phyloP scores from a whole-genome alignment of 768 basidiomycete genomes.

The Lepiota venenata region DNA sequence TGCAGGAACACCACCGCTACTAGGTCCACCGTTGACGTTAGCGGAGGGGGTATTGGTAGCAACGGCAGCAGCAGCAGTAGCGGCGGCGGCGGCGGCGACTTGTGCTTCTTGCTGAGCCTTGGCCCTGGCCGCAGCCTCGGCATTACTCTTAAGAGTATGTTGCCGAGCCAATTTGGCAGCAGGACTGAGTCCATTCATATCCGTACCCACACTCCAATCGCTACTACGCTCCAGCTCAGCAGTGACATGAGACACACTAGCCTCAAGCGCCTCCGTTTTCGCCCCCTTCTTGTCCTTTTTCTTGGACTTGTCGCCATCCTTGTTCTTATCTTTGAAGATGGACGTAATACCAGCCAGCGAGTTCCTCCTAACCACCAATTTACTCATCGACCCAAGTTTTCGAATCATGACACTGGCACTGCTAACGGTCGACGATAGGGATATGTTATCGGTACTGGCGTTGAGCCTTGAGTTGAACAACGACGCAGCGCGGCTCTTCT shows the following conservation, averaged over 20 bases:
- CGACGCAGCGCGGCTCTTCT: constrained; percentile 66
- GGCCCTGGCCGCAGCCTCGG: constrained; percentile 68
- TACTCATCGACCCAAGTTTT: constrained; percentile 89
- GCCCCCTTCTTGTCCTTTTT: constrained; percentile 53
- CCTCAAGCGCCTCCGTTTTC: constrained; percentile 63
- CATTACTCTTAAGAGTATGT: constrained; percentile 87
- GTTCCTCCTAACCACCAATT: constrained; percentile 76
- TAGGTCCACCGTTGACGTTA: constrained; percentile 18
- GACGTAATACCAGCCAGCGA: constrained; percentile 89
- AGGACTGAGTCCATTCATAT: constrained; percentile 78
- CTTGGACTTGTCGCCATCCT: constrained; percentile 31
- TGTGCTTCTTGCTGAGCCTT: constrained; percentile 53
- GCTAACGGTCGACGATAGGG: constrained; percentile 89
- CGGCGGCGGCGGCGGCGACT: constrained; percentile 35
- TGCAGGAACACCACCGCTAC: constrained; percentile 46
- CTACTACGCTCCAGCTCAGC: constrained; percentile 73
- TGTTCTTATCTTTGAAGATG: constrained; percentile 87
- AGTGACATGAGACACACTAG: constrained; percentile 77
- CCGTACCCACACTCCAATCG: constrained; percentile 58
- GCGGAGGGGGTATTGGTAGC: neutral
- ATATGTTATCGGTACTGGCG: constrained; percentile 91
- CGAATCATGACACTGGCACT: constrained; percentile 96
- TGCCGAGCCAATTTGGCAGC: constrained; percentile 88
- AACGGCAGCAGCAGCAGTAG: constrained; percentile 20
- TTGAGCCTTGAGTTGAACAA: constrained; percentile 89